phyloP scores from a whole-genome alignment of 305 asterid genomes.

The Fraxinus nigra region DNA sequence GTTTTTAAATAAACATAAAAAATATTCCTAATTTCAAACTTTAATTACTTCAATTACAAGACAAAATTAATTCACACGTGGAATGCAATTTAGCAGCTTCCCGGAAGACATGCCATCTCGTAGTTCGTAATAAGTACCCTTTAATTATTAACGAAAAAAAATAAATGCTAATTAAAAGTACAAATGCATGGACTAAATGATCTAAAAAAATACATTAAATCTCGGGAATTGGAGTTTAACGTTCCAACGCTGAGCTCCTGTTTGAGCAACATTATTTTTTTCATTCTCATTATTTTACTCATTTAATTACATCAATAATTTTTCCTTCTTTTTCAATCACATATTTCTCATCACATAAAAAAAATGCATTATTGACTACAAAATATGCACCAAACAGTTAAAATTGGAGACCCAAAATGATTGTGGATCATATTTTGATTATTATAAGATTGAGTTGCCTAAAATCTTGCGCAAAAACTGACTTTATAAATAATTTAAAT shows the following conservation, averaged over 20 bases:
- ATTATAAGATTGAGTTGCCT: background rate
- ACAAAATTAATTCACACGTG: constrained; percentile 29
- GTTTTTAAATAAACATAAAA: background rate
- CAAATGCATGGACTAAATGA: constrained; percentile 7
- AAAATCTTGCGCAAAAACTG: background rate
- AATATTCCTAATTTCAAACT: constrained; percentile 10
- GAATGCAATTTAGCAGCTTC: constrained; percentile 34
- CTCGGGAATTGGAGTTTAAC: background rate
- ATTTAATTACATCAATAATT: no score
- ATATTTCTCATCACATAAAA: no score
- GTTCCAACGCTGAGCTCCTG: background rate
- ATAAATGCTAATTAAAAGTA: background rate
- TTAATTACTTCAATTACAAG: constrained; percentile 27
- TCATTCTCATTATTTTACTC: no score
- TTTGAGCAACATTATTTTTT: no score
- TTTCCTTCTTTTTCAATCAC: no score
- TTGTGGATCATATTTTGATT: no score
- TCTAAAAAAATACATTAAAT: background rate
- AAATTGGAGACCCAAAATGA: background rate
- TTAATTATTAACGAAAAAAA: background rate
- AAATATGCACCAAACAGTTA: no score
- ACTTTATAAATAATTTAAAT: background rate
- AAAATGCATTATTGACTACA: no score
- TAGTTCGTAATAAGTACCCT: constrained; percentile 17
- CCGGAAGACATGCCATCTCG: constrained; percentile 43